phyloP scores from a whole-genome alignment of 768 basidiomycete species.

The Phaeotremella fagi region DNA sequence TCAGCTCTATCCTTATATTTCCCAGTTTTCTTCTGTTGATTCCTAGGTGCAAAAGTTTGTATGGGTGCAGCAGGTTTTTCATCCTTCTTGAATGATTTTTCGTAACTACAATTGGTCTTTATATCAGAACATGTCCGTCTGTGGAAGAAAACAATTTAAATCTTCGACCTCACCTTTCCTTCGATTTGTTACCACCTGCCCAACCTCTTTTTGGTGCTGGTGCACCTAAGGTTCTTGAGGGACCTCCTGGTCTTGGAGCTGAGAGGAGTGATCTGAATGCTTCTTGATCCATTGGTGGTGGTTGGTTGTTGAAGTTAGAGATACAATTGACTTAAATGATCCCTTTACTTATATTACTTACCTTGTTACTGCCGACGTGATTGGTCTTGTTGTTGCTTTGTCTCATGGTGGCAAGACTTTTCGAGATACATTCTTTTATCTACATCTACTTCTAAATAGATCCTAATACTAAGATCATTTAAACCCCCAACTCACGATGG shows the following conservation, averaged over 20 bases:
- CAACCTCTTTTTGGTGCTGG: slow-evolving; percentile 26
- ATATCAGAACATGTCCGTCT: background rate
- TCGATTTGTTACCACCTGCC: too few species aligned
- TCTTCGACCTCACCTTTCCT: too few species aligned
- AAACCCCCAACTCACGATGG: slow-evolving; percentile 4
- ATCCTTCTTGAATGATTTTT: slow-evolving; percentile 14
- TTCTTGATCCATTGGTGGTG: too few species aligned
- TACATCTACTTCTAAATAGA: background rate
- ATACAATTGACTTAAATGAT: too few species aligned
- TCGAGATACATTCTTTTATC: too few species aligned
- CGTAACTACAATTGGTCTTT: background rate
- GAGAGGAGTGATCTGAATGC: slow-evolving; percentile 23
- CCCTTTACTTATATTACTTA: too few species aligned
- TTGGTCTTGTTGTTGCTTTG: too few species aligned
- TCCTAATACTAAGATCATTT: background rate
- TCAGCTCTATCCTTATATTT: slow-evolving; percentile 48
- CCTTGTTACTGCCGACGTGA: too few species aligned
- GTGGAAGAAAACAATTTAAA: too few species aligned
- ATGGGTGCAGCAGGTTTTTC: slow-evolving; percentile 10
- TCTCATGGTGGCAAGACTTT: too few species aligned
- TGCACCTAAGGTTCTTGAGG: slow-evolving; percentile 22
- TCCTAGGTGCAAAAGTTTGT: slow-evolving; percentile 31
- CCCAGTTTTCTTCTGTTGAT: slow-evolving; percentile 27
- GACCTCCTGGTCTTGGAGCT: slow-evolving; percentile 7
- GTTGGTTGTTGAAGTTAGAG: too few species aligned